These are phyloP conservation scores for Lasiodiplodia sp. DNA, from an alignment of 2,329 filamentous ascomycete species.

Conservation along the genomic window DNA sequence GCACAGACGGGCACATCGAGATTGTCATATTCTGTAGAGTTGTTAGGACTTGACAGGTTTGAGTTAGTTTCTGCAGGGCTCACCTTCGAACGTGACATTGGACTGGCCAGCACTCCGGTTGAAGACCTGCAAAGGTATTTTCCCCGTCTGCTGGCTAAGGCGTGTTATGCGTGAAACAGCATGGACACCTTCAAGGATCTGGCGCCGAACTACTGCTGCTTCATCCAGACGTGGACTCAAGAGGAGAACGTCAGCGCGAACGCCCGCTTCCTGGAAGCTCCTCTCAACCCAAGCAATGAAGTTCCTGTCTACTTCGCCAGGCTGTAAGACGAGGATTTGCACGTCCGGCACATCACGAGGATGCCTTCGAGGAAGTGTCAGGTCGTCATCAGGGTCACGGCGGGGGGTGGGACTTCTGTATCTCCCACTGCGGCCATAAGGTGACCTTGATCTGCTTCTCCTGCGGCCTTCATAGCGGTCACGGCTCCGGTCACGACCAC, in stretches of 20 bases:
- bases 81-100: conserved; percentile 79
- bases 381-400: conserved; percentile 61
- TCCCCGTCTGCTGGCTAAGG: conserved; percentile 64
- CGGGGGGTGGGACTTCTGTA: conserved; percentile 74
- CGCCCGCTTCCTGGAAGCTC: conserved; percentile 72
- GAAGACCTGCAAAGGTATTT: conserved; percentile 84
- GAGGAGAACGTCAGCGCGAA: conserved; percentile 81
- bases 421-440: conserved; percentile 68
- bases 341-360: conserved; percentile 85
- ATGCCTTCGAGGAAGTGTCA: conserved; percentile 76
- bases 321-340: conserved; percentile 82
- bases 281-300: conserved; percentile 85
- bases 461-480: conserved; percentile 61
- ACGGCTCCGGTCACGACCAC: conserved; percentile 44
- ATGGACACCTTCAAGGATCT: conserved; percentile 87
- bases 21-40: conserved; percentile 74
- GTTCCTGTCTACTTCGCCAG: conserved; percentile 62
- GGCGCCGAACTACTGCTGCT: conserved; percentile 79
- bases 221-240: conserved; percentile 79
- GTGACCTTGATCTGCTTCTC: conserved; percentile 73
- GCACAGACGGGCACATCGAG: conserved; percentile 80
- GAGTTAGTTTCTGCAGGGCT: conserved; percentile 35
- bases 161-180: conserved; percentile 66
- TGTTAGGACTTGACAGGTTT: conserved; percentile 34
- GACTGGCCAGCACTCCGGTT: conserved; percentile 76